phyloP scores from a whole-genome alignment of 176 grass and related monocot species.

The Secale cereale region DNA sequence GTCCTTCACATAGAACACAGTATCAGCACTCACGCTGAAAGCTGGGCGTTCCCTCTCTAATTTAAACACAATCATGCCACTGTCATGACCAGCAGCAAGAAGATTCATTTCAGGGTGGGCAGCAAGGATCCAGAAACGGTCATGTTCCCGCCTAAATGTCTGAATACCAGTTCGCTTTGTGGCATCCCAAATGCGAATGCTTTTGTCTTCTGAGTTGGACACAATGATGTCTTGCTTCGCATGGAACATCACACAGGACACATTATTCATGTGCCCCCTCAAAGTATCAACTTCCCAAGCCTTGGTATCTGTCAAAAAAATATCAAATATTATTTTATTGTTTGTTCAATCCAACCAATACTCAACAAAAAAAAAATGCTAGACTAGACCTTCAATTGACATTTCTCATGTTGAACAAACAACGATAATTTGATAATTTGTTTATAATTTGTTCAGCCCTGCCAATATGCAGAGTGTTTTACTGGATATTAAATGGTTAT shows the following conservation, averaged over 20 bases:
- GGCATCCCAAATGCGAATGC: conserved; percentile 98
- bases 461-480: background rate
- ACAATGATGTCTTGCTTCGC: conserved; percentile 96
- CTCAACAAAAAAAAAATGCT: background rate
- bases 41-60: conserved; percentile 92
- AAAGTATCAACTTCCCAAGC: conserved; percentile 99
- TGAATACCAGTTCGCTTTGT: conserved; percentile 94
- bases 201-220: conserved; percentile 98
- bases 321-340: background rate
- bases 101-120: conserved; percentile 96
- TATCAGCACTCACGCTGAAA: conserved; percentile 80
- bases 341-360: background rate
- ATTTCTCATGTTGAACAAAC: background rate
- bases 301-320: conserved; percentile 72
- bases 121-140: conserved; percentile 96
- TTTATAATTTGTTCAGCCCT: background rate
- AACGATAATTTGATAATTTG: background rate
- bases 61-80: conserved; percentile 97
- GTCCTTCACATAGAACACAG: conserved; percentile 87
- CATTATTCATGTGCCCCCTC: conserved; percentile 97
- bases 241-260: conserved; percentile 98
- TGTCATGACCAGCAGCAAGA: conserved; percentile 96
- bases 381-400: background rate
- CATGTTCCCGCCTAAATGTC: conserved; percentile 89
- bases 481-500: background rate